These are phyloP conservation scores for Suillus decipiens DNA, from an alignment of 768 basidiomycete species.

Conservation along the genomic window DNA sequence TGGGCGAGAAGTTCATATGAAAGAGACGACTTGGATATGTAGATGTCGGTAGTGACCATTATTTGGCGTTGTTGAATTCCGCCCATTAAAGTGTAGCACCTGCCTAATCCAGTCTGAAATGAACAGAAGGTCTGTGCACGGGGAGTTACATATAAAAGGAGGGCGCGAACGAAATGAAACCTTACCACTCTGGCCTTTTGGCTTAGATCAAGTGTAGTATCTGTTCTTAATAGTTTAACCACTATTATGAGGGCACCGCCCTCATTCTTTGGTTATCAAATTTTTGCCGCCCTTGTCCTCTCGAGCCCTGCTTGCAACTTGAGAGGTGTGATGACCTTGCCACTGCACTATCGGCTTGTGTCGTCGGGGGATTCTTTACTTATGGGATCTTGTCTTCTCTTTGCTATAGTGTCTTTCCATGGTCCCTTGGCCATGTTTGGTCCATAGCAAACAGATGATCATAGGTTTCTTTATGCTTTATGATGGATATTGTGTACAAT, in stretches of 20 bases:
- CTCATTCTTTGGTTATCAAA: constrained; percentile 58
- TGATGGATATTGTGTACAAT: background rate
- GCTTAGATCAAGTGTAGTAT: constrained; percentile 82
- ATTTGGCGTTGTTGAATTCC: background rate
- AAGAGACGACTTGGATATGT: constrained; percentile 19
- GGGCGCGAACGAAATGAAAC: background rate
- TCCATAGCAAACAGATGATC: background rate
- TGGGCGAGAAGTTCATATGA: constrained; percentile 51
- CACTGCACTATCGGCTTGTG: constrained; percentile 44
- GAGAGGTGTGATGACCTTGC: constrained; percentile 57
- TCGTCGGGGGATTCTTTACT: constrained; percentile 15
- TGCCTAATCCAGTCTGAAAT: background rate
- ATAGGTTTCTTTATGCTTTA: background rate
- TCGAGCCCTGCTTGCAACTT: constrained; percentile 62
- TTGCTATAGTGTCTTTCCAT: constrained; percentile 19
- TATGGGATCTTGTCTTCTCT: constrained; percentile 16
- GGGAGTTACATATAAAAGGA: background rate
- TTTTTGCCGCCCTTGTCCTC: constrained; percentile 50
- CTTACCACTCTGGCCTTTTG: constrained; percentile 60
- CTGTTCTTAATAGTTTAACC: constrained; percentile 67
- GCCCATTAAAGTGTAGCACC: background rate
- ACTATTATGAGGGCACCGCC: constrained; percentile 60
- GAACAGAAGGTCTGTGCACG: background rate
- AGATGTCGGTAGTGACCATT: background rate
- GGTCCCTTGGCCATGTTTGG: background rate